Base-by-base conservation (phyloP, 2,329 filamentous ascomycete species). In the Didymella lethalis region DNA sequence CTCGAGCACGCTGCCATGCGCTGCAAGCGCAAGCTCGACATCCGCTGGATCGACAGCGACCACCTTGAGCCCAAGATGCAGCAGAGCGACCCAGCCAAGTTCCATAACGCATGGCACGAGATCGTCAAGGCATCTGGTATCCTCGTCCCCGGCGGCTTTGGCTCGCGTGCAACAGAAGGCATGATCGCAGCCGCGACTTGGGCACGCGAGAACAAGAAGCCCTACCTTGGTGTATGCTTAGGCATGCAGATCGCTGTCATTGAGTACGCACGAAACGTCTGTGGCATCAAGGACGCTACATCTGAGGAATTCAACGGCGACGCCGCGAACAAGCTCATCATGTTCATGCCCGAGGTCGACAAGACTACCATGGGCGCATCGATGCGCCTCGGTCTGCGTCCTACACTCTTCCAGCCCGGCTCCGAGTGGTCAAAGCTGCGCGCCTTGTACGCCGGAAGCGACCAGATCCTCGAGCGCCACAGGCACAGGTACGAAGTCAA, bases 191-290 rank as follows among this genome's bases (percentile, higher is more conserved):
- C 90, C 3, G 90, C 90, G n/a, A 89, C 88, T 64, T 97, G 91
- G 89, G 93, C 94, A 1, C 88, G 95, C 55, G 89, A 90, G 65
- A 88, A 92, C 69, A 88, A 90, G 62, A 86, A 86, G 3, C 93
- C 93, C 1, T 97, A 90, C 79, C 84, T 98, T 0, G 95, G 95
- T 59, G 90, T 98, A 63, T 97, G 94, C 75, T 82, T 97, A 23
- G 93, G 93, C 57, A 92, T 97, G 88, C 95, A 98, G 77, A 85
- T 97, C 46, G 93, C 94, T 20, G 92, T 97, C 46, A 90, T 97
- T 66, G 93, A 98, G 77, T 92, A 88, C 68, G 92, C 93, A 1
- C 88, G 93, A 41, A 88, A 92, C 65, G 81, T 94, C 1, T 90
- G 88, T 78, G 86, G 85, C 28, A 83, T 93, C 62, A 76, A 79